These are phyloP conservation scores for Cyclotella distinguenda DNA, from an alignment of 108 stramenopile species.

Conservation along the genomic window DNA sequence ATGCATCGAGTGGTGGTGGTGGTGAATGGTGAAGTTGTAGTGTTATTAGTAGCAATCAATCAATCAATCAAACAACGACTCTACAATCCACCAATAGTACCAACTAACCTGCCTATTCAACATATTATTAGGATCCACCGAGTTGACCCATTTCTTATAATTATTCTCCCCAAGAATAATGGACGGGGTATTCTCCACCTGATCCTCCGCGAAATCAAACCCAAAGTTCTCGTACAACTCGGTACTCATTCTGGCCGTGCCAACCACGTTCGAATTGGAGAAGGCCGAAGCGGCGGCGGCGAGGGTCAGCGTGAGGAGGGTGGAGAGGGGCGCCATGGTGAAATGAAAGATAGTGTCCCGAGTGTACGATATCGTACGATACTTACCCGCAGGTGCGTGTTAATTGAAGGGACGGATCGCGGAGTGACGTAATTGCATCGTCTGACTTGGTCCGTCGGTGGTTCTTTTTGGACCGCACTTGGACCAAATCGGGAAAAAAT, in stretches of 20 bases:
- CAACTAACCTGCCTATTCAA: constrained; percentile 81
- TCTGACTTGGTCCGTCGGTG: no score
- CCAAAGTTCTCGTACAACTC: constrained; percentile 69
- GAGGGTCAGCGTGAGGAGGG: constrained; percentile 41
- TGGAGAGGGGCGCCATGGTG: constrained; percentile 44
- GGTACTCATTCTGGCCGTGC: constrained; percentile 13
- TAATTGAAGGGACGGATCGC: no score
- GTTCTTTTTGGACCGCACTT: no score
- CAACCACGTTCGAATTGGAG: constrained; percentile 11
- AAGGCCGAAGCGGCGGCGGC: constrained; percentile 44
- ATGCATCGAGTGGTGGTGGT: no score
- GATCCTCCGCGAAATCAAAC: constrained; percentile 79
- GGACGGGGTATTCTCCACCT: constrained; percentile 74
- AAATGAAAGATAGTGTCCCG: neutral
- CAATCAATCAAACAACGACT: no score
- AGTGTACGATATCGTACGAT: no score
- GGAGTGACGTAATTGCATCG: no score
- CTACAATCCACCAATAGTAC: neutral
- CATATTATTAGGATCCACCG: constrained; percentile 65
- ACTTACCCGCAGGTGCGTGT: no score
- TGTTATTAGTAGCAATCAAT: no score
- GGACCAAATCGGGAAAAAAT: no score
- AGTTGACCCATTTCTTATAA: constrained; percentile 85
- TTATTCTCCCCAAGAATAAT: constrained; percentile 78
- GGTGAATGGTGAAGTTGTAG: no score